Conservation (phyloP, 768 basidiomycete genomes). For the Leucocoprinus leucothites region DNA sequence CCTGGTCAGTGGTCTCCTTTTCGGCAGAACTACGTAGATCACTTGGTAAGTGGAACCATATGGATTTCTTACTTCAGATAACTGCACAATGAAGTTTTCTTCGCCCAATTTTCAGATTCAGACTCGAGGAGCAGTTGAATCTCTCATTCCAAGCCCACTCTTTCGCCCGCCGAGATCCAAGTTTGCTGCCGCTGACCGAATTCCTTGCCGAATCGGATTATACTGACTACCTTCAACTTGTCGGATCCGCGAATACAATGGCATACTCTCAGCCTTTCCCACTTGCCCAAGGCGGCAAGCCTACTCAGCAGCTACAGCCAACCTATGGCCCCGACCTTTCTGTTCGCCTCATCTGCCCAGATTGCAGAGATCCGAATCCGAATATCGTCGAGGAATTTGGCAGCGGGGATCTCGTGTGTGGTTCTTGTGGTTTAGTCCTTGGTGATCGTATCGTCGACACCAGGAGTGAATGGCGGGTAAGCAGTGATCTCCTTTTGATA, state of each 20-base stretch:
- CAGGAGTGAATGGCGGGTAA: conserved; percentile 94
- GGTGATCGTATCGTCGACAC: conserved; percentile 98
- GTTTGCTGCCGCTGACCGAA: conserved; percentile 1
- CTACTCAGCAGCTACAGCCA: conserved; percentile 40
- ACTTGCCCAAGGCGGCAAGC: conserved; percentile 51
- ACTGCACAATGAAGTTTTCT: neutral
- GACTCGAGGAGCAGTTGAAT: conserved; percentile 10
- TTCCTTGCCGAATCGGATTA: neutral
- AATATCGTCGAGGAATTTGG: conserved; percentile 98
- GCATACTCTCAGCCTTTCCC: conserved; percentile 81
- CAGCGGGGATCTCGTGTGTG: conserved; percentile 96
- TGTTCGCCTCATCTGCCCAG: conserved; percentile 90
- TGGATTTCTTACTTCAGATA: too few relatives aligned
- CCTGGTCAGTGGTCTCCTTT: neutral
- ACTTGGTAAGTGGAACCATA: neutral
- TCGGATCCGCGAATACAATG: conserved; percentile 32
- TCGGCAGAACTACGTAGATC: neutral
- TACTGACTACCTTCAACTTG: neutral
- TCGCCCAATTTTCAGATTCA: neutral
- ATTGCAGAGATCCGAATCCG: conserved; percentile 91
- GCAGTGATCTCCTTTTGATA: conserved; percentile 31
- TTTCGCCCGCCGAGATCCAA: conserved; percentile 12
- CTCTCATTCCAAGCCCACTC: neutral
- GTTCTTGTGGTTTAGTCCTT: conserved; percentile 88
- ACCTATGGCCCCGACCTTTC: conserved; percentile 80